These are phyloP conservation scores for Triticum monococcum DNA, from an alignment of 176 grass and related monocot species.

Conservation along the genomic window DNA sequence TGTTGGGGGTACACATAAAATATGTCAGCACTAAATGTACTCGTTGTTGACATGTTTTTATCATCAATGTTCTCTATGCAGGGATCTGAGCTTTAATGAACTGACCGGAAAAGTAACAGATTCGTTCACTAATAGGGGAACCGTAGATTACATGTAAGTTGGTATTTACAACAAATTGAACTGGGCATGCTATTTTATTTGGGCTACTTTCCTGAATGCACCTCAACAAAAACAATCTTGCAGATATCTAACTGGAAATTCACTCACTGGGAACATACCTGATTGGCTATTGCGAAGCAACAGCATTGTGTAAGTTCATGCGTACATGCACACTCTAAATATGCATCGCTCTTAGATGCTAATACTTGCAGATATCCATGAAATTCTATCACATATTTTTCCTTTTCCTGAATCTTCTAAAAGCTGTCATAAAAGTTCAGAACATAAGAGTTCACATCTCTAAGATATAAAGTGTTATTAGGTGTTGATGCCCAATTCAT, in stretches of 20 bases:
- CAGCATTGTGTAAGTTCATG: conserved; percentile 66
- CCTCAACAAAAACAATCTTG: conserved; percentile 26
- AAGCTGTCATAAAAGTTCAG: not conserved
- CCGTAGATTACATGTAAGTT: conserved; percentile 85
- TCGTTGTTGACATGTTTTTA: conserved; percentile 23
- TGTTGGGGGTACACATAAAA: not conserved
- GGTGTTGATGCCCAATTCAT: not conserved
- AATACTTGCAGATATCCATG: conserved; percentile 16
- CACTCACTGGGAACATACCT: conserved; percentile 76
- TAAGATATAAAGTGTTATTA: not conserved
- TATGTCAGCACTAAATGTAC: not conserved
- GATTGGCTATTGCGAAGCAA: conserved; percentile 64
- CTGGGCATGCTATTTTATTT: conserved; percentile 11
- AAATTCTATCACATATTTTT: not conserved
- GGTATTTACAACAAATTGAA: conserved; percentile 8
- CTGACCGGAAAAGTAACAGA: conserved; percentile 68
- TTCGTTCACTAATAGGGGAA: conserved; percentile 52
- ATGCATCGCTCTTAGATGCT: not conserved
- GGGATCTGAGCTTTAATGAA: conserved; percentile 90
- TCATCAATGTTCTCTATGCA: conserved; percentile 44
- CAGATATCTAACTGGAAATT: conserved; percentile 80
- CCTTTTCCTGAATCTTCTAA: not conserved
- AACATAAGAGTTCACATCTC: not conserved
- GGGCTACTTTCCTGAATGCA: conserved; percentile 5
- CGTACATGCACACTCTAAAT: conserved; percentile 1